Conservation (phyloP, 2,329 filamentous ascomycete species). For the Aureobasidium leucospermi region DNA sequence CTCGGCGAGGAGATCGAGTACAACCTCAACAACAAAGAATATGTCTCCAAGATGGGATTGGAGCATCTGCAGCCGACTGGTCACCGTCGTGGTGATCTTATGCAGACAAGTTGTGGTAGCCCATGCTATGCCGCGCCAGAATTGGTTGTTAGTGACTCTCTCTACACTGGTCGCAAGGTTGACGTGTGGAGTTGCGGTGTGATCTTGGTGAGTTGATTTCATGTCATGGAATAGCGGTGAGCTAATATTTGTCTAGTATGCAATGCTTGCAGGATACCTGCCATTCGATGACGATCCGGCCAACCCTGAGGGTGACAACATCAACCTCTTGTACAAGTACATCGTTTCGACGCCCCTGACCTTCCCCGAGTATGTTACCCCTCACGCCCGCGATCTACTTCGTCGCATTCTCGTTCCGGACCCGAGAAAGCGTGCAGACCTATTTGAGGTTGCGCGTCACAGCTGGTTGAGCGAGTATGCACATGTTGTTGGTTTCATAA, state of each 20-base stretch:
- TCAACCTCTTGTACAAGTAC: slow-evolving; percentile 98
- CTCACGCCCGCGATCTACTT: slow-evolving; percentile 86
- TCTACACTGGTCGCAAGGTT: slow-evolving; percentile 96
- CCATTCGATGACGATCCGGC: slow-evolving; percentile 97
- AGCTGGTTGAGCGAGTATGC: slow-evolving; percentile 97
- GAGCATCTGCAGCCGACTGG: slow-evolving; percentile 64
- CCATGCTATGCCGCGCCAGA: slow-evolving; percentile 97
- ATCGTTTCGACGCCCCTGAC: slow-evolving; percentile 95
- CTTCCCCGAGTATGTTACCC: slow-evolving; percentile 97
- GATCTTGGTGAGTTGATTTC: slow-evolving; percentile 66
- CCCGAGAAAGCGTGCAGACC: slow-evolving; percentile 84
- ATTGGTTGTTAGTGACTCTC: slow-evolving; percentile 90
- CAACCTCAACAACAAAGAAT: slow-evolving; percentile 78
- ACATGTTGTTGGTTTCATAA: slow-evolving; percentile 95
- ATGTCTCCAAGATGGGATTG: slow-evolving; percentile 76
- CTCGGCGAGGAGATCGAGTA: slow-evolving; percentile 84
- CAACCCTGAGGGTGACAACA: slow-evolving; percentile 97
- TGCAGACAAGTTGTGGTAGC: slow-evolving; percentile 98
- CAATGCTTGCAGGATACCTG: slow-evolving; percentile 95
- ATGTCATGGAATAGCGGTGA: background rate
- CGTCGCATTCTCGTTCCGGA: slow-evolving; percentile 92
- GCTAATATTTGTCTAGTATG: slow-evolving; percentile 60
- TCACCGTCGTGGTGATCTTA: slow-evolving; percentile 79
- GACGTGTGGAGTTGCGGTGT: slow-evolving; percentile 99
- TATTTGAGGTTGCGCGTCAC: slow-evolving; percentile 95